Base-by-base conservation (phyloP, 768 basidiomycete genomes). In the Lepiota venenata region DNA sequence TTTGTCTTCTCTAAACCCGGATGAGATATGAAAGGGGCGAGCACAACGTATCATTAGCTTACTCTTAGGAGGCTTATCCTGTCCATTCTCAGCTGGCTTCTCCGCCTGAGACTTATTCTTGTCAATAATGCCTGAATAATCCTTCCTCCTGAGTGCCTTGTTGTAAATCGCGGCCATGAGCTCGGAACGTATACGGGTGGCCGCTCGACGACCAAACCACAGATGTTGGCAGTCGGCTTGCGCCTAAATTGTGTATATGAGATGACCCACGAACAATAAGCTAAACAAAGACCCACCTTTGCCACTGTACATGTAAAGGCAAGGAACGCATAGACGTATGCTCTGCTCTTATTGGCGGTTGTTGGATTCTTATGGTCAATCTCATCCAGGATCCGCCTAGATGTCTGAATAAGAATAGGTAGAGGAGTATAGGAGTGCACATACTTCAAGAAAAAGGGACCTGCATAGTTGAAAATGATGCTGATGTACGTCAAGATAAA, bases 161-260 rank as follows among this genome's bases (percentile, higher is more conserved):
- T 93, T 88, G 63, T 94, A 96, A 49, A 96, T 90, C 2, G 85
- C 71, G 0, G 89, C 84, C 85, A 91, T 93, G 15, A 95, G 78
- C 69, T 90, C 88, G 11, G 80, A 78, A 7, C 89, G 84, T 3
- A 91, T 82, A 20, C 89, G 77, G 1, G 86, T 87, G 0, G 76
- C 65, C 1, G 84, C 90, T n/a, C 91, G 82, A 41, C 93, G 81
- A 18, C 87, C 84, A 52, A 80, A 84, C 89, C 90, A 93, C 12
- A 91, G 74, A 64, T 90, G 88, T 54, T 87, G 85, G 2, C 86
- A 70, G 60, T 92, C 87, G 1, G 84, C 74, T 69, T 89, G 74
- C 0, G 81, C 79, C 77, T 83, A 20, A 1, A 50, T 41, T 25
- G 52, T 36, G 44, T 18, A 6, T n/a, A 7, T 27, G 12, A 25